These are phyloP conservation scores for Mrakia blollopis DNA, from an alignment of 768 basidiomycete genomes.

Conservation along the genomic window DNA sequence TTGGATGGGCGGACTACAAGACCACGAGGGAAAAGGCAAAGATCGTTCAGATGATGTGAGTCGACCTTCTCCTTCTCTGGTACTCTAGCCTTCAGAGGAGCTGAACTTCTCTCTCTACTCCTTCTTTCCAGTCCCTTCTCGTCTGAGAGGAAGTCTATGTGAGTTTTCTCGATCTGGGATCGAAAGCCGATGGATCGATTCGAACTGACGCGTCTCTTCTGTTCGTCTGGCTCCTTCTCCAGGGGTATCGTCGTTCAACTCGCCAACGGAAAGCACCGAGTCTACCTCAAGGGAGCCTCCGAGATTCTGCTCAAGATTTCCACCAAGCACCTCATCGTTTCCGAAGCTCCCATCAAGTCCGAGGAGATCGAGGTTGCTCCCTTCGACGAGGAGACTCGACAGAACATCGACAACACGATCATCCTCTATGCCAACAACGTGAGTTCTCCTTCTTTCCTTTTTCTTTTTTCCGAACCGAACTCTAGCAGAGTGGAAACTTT, in stretches of 20 bases:
- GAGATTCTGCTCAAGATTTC: conserved; percentile 84
- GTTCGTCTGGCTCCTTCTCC: neutral
- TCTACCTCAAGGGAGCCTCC: conserved; percentile 87
- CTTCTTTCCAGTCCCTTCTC: conserved; percentile 60
- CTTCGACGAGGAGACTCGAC: conserved; percentile 63
- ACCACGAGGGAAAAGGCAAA: conserved; percentile 54
- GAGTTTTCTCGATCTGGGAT: conserved; percentile 37
- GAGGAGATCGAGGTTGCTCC: conserved; percentile 53
- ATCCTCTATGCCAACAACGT: conserved; percentile 94
- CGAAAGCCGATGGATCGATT: neutral
- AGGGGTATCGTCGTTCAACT: conserved; percentile 61
- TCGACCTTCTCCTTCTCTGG: neutral
- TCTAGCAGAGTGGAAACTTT: neutral
- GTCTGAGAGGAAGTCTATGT: conserved; percentile 91
- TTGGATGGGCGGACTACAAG: conserved; percentile 69
- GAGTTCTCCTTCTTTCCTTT: neutral
- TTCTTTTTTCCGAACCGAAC: too few relatives aligned
- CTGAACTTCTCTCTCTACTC: neutral
- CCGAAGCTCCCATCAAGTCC: conserved; percentile 31
- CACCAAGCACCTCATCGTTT: conserved; percentile 65
- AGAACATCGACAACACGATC: conserved; percentile 63
- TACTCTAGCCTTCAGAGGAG: neutral
- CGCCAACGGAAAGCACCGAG: conserved; percentile 55
- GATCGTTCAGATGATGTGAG: conserved; percentile 68
- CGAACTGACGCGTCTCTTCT: neutral